Evolutionary conservation across 352 stramenopile species (phyloP).

Genomic region (Pythium angustatum): DNA sequence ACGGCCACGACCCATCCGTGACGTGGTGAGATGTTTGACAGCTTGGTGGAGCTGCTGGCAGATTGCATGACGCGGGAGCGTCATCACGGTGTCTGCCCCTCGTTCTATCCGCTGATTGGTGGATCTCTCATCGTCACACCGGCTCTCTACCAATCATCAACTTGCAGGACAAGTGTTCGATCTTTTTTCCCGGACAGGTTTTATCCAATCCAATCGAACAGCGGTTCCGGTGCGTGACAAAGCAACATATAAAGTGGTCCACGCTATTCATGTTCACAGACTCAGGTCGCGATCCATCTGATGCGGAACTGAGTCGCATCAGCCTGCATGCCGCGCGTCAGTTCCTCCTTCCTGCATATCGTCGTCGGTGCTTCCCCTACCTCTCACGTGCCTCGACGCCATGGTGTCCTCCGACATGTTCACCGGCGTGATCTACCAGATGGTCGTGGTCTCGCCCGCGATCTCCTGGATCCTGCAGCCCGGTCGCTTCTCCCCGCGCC

Average conservation of each 20-base stretch:
- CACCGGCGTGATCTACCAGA: slow-evolving; percentile 67
- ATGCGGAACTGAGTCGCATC: background rate
- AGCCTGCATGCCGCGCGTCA: slow-evolving; percentile 20
- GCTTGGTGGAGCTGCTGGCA: background rate
- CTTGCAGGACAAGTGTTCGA: background rate
- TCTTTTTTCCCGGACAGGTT: slow-evolving; percentile 1
- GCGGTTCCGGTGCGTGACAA: background rate
- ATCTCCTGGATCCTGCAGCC: slow-evolving; percentile 96
- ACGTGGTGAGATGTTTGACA: slow-evolving; percentile 3
- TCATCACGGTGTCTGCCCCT: background rate
- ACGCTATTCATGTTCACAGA: no score
- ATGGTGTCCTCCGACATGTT: slow-evolving; percentile 57
- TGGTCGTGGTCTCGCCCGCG: slow-evolving; percentile 82
- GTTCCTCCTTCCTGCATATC: background rate
- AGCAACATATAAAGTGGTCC: background rate
- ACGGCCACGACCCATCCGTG: background rate
- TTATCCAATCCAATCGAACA: background rate
- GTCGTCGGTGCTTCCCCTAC: background rate
- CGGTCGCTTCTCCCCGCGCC: slow-evolving; percentile 91
- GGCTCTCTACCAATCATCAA: slow-evolving; percentile 10
- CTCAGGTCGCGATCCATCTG: background rate
- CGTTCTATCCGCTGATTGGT: background rate
- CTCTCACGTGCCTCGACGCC: background rate
- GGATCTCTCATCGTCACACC: background rate
- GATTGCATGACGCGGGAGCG: background rate